These are phyloP conservation scores for Mastigamoeba balamuthi DNA, from an alignment of 78 protist genomes.

Conservation along the genomic window DNA sequence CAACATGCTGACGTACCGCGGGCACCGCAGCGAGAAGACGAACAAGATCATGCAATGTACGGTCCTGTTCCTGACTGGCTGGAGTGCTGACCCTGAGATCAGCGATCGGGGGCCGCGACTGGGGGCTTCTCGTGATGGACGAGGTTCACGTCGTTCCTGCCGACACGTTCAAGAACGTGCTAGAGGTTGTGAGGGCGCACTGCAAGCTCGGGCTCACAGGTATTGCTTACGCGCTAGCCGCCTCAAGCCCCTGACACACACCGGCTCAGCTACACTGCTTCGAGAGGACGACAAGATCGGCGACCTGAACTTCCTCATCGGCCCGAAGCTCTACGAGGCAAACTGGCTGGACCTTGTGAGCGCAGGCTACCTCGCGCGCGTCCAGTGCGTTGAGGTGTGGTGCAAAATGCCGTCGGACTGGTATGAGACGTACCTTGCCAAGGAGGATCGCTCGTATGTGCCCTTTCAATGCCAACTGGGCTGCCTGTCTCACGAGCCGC, in stretches of 20 bases:
- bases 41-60: constrained; percentile 49
- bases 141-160: constrained; percentile 95
- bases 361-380: constrained; percentile 65
- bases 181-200: constrained; percentile 67
- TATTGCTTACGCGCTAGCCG: constrained; percentile 55
- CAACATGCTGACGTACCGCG: constrained; percentile 77
- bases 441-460: background rate
- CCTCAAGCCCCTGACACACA: too few relatives aligned
- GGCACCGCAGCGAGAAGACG: constrained; percentile 60
- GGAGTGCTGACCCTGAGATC: background rate
- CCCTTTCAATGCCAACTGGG: background rate
- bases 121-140: constrained; percentile 95
- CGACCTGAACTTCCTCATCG: constrained; percentile 90
- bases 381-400: constrained; percentile 76
- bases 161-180: constrained; percentile 42
- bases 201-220: constrained; percentile 96
- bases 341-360: constrained; percentile 95
- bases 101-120: constrained; percentile 55
- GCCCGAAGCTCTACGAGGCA: constrained; percentile 99
- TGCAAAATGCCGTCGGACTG: constrained; percentile 88
- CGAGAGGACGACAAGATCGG: constrained; percentile 94
- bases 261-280: constrained; percentile 64
- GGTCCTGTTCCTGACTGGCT: background rate
- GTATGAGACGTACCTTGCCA: constrained; percentile 59
- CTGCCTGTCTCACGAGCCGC: background rate